Evolutionary conservation across 23 red algal species (phyloP).

Genomic region (Gracilariopsis chorda): DNA sequence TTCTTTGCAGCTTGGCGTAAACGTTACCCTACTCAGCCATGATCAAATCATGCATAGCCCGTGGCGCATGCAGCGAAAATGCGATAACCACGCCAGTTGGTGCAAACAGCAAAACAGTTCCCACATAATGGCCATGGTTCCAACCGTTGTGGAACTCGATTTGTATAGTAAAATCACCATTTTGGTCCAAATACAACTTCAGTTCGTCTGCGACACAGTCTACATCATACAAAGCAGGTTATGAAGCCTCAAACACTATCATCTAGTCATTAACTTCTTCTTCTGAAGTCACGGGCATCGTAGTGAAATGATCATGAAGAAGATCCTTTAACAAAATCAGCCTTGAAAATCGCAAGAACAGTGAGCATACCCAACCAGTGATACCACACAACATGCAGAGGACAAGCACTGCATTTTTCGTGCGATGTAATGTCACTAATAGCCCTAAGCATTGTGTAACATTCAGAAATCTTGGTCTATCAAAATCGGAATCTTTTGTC

Average conservation of each 20-base stretch:
- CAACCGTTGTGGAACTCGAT: constrained; percentile 6
- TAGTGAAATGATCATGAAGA: not conserved
- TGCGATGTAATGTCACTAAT: not conserved
- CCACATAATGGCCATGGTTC: constrained; percentile 10
- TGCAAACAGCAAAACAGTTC: not conserved
- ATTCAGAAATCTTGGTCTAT: not conserved
- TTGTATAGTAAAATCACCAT: not conserved
- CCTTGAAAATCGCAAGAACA: not conserved
- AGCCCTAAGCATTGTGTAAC: constrained; percentile 10
- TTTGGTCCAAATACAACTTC: constrained; percentile 15
- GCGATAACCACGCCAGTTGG: not conserved
- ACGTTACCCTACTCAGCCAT: not conserved
- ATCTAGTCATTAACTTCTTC: not conserved
- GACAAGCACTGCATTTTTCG: not conserved
- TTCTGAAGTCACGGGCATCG: not conserved
- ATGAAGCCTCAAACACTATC: not conserved
- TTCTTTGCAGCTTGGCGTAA: not conserved
- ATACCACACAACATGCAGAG: not conserved
- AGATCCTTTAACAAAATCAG: not conserved
- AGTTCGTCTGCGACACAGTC: not conserved
- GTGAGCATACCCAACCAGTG: not conserved
- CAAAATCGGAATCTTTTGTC: not conserved
- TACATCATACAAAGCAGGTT: not conserved
- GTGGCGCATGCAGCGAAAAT: not conserved
- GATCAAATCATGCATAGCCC: not conserved